Conservation (phyloP, 164 flowering plant species). For the Umbellularia californica region DNA sequence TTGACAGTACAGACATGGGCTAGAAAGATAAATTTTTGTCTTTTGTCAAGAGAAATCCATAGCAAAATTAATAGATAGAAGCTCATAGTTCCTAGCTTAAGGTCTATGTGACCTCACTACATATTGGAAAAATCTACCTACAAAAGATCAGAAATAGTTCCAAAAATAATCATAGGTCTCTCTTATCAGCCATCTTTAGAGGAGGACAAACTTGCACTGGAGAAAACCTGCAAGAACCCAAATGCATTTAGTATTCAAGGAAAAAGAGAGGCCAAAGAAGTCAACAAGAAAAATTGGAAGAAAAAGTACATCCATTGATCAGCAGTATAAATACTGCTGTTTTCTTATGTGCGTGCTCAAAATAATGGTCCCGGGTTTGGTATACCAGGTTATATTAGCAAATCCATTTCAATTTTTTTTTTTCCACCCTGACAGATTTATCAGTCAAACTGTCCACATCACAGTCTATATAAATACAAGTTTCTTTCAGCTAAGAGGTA, state of each 20-base stretch:
- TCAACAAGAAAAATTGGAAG: not conserved
- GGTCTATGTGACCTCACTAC: not conserved
- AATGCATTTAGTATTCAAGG: not conserved
- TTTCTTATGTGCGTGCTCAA: not conserved
- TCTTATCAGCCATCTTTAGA: slow-evolving; percentile 5
- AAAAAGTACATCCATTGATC: not conserved
- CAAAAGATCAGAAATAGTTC: not conserved
- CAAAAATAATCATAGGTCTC: not conserved
- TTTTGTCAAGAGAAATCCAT: not conserved
- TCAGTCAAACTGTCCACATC: too few species aligned
- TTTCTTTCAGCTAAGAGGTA: too few species aligned
- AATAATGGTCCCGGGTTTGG: not conserved
- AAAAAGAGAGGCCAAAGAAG: not conserved
- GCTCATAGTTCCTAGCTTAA: not conserved
- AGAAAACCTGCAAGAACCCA: slow-evolving; percentile 13
- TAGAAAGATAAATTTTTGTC: not conserved
- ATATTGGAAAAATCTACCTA: not conserved
- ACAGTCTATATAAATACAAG: too few species aligned
- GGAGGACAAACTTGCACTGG: slow-evolving; percentile 12
- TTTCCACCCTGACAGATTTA: too few species aligned
- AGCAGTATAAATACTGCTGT: not conserved
- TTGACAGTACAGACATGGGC: too few species aligned
- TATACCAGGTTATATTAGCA: not conserved
- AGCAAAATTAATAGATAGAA: not conserved
- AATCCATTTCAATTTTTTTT: not conserved